A percentile compares a stretch with the other conserved stretches of the same genome.
phyloP scores from a whole-genome alignment of 352 stramenopile species.

The Globisporangium nunn region DNA sequence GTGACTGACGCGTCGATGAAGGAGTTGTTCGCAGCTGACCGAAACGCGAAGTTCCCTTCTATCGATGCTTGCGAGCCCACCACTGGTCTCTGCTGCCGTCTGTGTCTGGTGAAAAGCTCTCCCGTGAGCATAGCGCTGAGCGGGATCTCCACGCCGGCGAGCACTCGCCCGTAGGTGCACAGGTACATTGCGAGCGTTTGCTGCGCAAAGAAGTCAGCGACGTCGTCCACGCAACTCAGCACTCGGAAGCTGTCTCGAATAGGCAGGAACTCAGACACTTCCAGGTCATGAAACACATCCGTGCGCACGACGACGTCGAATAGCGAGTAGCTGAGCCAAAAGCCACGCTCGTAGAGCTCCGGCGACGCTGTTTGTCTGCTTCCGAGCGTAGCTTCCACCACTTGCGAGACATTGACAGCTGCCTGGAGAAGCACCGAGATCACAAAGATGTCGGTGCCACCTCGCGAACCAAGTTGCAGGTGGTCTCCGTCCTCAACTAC shows the following conservation, averaged over 20 bases:
- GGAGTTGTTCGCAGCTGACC: constrained; percentile 18
- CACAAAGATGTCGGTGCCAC: constrained; percentile 46
- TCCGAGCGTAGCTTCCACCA: constrained; percentile 8
- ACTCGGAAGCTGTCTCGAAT: constrained; percentile 75
- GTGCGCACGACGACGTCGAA: constrained; percentile 82
- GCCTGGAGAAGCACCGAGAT: constrained; percentile 48
- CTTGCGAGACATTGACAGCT: constrained; percentile 26
- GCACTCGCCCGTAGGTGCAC: constrained; percentile 57
- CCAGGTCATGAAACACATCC: constrained; percentile 63
- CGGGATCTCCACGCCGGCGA: constrained; percentile 54
- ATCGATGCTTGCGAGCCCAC: constrained; percentile 11
- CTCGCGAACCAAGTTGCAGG: constrained; percentile 35
- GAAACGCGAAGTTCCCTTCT: constrained; percentile 40
- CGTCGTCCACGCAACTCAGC: constrained; percentile 37
- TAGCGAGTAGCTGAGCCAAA: constrained; percentile 81
- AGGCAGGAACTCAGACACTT: constrained; percentile 42
- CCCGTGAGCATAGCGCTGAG: constrained; percentile 24
- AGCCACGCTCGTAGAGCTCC: constrained; percentile 22
- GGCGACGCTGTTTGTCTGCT: not conserved
- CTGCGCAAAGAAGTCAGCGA: constrained; percentile 33
- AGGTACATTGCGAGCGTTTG: constrained; percentile 47
- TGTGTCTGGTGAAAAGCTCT: constrained; percentile 11
- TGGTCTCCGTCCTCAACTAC: constrained; percentile 33
- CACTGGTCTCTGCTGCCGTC: not conserved
- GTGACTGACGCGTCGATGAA: constrained; percentile 24